These are phyloP conservation scores for Kitagawia praeruptora DNA, from an alignment of 129 eudicot species.

Conservation along the genomic window DNA sequence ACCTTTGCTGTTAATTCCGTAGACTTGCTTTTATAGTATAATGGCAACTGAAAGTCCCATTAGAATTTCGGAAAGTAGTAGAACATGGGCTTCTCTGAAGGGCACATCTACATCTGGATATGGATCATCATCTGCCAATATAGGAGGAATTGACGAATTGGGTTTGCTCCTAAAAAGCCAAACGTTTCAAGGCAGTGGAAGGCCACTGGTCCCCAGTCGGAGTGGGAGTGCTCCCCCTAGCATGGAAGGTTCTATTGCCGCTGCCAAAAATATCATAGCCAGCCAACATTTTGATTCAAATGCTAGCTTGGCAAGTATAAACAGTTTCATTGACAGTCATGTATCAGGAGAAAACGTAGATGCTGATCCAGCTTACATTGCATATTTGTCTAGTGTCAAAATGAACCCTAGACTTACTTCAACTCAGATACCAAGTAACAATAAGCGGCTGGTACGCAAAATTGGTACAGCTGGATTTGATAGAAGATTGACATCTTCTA, in stretches of 20 bases:
- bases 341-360: conserved; percentile 37
- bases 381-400: conserved; percentile 33
- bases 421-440: conserved; percentile 33
- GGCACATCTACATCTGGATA: conserved; percentile 31
- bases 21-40: conserved; percentile 12
- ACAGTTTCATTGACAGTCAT: conserved; percentile 1
- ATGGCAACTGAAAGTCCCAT: conserved; percentile 86
- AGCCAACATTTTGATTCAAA: conserved; percentile 27
- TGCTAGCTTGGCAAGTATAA: conserved; percentile 18
- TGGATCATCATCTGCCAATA: conserved; percentile 31
- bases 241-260: conserved; percentile 77
- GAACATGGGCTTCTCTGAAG: conserved; percentile 44
- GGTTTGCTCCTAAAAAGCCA: conserved; percentile 45
- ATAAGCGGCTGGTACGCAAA: conserved; percentile 25
- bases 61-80: conserved; percentile 43
- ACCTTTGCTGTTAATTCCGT: not conserved
- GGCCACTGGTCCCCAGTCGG: conserved; percentile 41
- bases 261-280: conserved; percentile 48
- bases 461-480: conserved; percentile 20
- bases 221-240: conserved; percentile 89
- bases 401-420: conserved; percentile 46
- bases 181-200: conserved; percentile 40
- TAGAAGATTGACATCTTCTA: conserved; percentile 31
- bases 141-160: conserved; percentile 51
- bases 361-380: conserved; percentile 41